A percentile compares a stretch with the other conserved stretches of the same genome.
Evolutionary conservation across 2,329 filamentous ascomycete genomes (phyloP).

Genomic region (Alternaria panax): DNA sequence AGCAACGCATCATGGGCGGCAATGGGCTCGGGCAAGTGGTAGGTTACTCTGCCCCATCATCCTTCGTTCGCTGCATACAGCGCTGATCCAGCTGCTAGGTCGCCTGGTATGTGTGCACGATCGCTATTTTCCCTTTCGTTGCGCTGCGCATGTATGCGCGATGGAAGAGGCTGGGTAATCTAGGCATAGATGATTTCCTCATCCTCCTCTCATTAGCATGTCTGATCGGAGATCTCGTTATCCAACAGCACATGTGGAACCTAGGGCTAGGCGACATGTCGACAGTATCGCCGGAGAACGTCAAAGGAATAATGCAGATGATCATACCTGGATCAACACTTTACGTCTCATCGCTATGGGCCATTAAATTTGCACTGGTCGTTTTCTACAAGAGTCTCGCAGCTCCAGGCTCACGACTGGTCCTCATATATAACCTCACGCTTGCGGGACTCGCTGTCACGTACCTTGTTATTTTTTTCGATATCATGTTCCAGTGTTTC

Average conservation of each 20-base stretch:
- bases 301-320: slow-evolving; percentile 43
- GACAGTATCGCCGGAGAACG: slow-evolving; percentile 14
- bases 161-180: slow-evolving; percentile 34
- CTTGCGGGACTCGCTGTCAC: slow-evolving; percentile 42
- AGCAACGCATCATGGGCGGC: slow-evolving; percentile 13
- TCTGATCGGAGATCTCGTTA: slow-evolving; percentile 30
- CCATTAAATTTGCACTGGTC: slow-evolving; percentile 53
- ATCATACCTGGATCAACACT: slow-evolving; percentile 53
- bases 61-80: background rate
- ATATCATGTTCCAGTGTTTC: slow-evolving; percentile 53
- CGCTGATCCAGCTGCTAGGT: slow-evolving; percentile 21
- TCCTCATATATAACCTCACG: slow-evolving; percentile 50
- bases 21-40: slow-evolving; percentile 34
- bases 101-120: slow-evolving; percentile 50
- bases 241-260: slow-evolving; percentile 47
- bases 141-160: slow-evolving; percentile 39
- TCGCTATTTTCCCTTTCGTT: slow-evolving; percentile 37
- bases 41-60: slow-evolving; percentile 9
- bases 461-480: slow-evolving; percentile 49
- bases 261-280: slow-evolving; percentile 37
- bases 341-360: slow-evolving; percentile 53
- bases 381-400: slow-evolving; percentile 54
- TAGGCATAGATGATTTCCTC: slow-evolving; percentile 44
- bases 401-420: slow-evolving; percentile 45
- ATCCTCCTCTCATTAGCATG: slow-evolving; percentile 40